Evolutionary conservation across 345 rosid genomes (phyloP), one percentile per base, ranked within the genome.

Genomic region (Isatis tinctoria): DNA sequence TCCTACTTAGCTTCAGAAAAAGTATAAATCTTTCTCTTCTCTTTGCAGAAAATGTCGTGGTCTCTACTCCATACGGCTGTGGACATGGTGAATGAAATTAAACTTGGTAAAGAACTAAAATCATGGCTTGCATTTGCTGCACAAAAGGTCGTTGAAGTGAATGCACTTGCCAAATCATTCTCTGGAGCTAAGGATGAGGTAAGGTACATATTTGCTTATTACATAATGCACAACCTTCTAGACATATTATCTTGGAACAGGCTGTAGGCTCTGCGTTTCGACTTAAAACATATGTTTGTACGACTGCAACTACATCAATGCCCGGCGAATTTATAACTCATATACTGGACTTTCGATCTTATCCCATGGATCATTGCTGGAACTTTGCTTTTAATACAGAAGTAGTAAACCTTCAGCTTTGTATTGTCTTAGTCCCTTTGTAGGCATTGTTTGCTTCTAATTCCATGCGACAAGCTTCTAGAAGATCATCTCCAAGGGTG

Each of bases 81-180:
- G 72, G 98, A 94, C 82, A 89, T 94, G 43, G 83, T 76, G 78
- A 94, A 86, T 49, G 98, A 94, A 81, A 81, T 85, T 30, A 88
- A 85, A 83, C 79, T 94, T 82, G 97, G 88, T 71, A 69, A 78
- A 58, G 96, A 94, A 78, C 83, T 94, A 39, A 94, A 90, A 72
- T 90, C 97, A 17, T 94, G 96, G 96, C 91, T 94, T 72, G 94
- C 96, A 57, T 94, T 94, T 83, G 96, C 97, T 61, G 97, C 98
- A 63, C 97, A 94, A 82, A 91, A 94, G 87, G 65, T 91, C 26
- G 75, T 88, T 65, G 98, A 94, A 94, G 98, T 91, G 52, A 85
- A 91, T 86, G 96, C 95, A n/a, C 80, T 94, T 85, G 95, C 97
- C 82, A 87, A 87, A 81, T 83, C 93, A 14, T 76, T 90, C 69